Percentiles rank a stretch among this genome's conserved stretches.
These are phyloP conservation scores for Paramecium biaurelia DNA, from an alignment of 73 alveolate genomes.

Conservation along the genomic window DNA sequence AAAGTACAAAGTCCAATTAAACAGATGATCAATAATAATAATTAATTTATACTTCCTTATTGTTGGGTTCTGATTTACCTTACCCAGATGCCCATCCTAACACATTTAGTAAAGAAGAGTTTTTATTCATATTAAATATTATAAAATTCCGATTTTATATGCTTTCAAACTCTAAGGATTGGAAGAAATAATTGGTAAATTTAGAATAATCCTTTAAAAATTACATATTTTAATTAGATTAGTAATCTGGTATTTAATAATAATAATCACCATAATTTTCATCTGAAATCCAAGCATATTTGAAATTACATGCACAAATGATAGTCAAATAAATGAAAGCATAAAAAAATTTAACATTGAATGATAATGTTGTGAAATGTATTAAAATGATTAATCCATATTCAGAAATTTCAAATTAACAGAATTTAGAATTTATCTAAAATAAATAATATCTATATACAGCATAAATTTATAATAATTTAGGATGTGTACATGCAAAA, in stretches of 20 bases:
- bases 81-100: neutral
- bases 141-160: neutral
- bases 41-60: neutral
- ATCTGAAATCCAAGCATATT: neutral
- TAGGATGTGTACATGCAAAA: constrained; percentile 48
- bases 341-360: neutral
- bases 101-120: constrained; percentile 4
- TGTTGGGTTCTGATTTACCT: constrained; percentile 31
- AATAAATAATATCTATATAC: neutral
- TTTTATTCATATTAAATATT: neutral
- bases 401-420: neutral
- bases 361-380: neutral
- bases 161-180: neutral
- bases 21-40: neutral
- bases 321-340: neutral
- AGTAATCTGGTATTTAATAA: neutral
- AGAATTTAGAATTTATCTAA: neutral
- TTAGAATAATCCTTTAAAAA: constrained; percentile 5
- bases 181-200: neutral
- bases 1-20: neutral
- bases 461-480: neutral
- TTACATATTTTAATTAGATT: neutral
- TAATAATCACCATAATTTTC: neutral
- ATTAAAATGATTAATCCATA: neutral
- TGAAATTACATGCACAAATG: neutral